These are phyloP conservation scores for Blastobotrys persicus DNA, from an alignment of 1,139 yeast genomes.

Conservation along the genomic window DNA sequence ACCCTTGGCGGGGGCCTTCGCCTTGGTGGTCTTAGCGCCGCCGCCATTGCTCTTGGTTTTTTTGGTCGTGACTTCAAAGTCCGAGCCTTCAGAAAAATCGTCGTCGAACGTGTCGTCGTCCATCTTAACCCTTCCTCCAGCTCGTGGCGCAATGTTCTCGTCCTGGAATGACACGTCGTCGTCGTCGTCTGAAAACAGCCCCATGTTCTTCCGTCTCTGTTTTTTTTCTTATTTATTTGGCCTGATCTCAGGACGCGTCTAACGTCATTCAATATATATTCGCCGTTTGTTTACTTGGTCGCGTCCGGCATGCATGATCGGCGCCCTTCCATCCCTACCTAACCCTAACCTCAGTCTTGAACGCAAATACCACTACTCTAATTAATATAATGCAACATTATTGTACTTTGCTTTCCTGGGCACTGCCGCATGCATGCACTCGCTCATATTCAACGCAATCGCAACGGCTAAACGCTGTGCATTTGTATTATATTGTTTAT, in stretches of 20 bases:
- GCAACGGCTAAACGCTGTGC: too few relatives aligned
- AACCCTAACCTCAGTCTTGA: background rate
- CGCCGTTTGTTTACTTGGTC: background rate
- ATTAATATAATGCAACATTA: background rate
- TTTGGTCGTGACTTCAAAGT: constrained; percentile 22
- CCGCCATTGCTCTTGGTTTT: constrained; percentile 17
- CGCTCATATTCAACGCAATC: too few relatives aligned
- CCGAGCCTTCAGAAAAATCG: constrained; percentile 24
- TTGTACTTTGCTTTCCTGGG: background rate
- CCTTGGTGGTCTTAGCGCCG: constrained; percentile 15
- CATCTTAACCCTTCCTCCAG: constrained; percentile 9
- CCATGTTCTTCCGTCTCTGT: background rate
- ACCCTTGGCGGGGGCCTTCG: constrained; percentile 16
- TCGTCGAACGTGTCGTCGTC: constrained; percentile 16
- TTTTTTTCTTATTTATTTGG: background rate
- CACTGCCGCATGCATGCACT: background rate
- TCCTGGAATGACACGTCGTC: constrained; percentile 17
- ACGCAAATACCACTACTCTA: background rate
- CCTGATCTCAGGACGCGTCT: background rate
- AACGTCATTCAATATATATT: background rate
- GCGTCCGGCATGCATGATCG: background rate
- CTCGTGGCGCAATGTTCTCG: constrained; percentile 24
- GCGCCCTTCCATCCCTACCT: background rate
- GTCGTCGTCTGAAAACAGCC: constrained; percentile 11
- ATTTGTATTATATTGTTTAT: too few relatives aligned